Evolutionary conservation across 257 asterid species (phyloP).

Genomic region (Solanum paucissectum): DNA sequence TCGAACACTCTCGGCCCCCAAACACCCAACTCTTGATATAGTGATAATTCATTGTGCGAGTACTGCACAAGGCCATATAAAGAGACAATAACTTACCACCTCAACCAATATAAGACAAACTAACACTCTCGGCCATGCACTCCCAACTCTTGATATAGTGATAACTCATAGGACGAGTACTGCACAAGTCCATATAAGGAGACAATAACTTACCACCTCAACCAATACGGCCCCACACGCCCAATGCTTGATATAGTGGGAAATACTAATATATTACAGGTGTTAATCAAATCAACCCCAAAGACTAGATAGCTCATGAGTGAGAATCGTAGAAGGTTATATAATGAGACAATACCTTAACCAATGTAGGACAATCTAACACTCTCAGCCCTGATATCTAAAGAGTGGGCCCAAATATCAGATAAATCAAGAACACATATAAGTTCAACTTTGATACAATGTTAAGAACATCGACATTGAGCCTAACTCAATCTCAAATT

Average conservation of each 20-base stretch:
- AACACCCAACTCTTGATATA: background rate
- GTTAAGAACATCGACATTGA: background rate
- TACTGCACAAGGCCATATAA: too few relatives aligned
- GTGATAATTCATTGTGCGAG: too few relatives aligned
- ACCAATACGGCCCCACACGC: too few relatives aligned
- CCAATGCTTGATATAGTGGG: too few relatives aligned
- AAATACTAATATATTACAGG: background rate
- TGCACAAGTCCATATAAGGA: too few relatives aligned
- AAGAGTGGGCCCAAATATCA: background rate
- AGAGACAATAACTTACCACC: too few relatives aligned
- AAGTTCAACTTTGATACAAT: background rate
- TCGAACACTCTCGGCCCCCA: background rate
- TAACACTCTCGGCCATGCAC: background rate
- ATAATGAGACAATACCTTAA: background rate
- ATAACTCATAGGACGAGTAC: too few relatives aligned
- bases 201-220: too few relatives aligned
- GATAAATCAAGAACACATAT: background rate
- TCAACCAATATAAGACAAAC: background rate
- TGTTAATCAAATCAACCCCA: background rate
- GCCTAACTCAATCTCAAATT: background rate
- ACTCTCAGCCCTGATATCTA: background rate
- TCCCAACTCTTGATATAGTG: background rate
- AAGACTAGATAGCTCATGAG: background rate
- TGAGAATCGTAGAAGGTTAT: background rate
- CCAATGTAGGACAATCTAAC: background rate